Percentiles rank a stretch among this genome's conserved stretches.
Evolutionary conservation across 129 eudicot genomes (phyloP).

Genomic region (Chrysanthemum makinoi): DNA sequence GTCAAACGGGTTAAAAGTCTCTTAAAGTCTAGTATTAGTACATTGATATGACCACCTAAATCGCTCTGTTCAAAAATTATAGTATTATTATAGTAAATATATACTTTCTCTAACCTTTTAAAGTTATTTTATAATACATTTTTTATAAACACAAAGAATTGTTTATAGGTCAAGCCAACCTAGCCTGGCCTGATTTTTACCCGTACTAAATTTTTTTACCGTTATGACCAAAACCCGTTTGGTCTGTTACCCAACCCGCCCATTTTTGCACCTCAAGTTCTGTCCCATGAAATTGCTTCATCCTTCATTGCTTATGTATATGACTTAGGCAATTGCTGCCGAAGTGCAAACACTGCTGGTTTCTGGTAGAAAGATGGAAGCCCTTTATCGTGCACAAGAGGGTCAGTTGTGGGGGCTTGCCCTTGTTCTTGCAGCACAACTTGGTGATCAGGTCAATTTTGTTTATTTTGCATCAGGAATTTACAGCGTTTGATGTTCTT

Average conservation of each 20-base stretch:
- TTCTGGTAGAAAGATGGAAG: conserved; percentile 85
- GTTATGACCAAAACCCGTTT: neutral
- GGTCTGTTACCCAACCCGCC: neutral
- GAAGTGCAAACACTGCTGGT: conserved; percentile 90
- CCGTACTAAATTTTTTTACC: neutral
- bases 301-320: neutral
- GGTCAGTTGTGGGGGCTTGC: conserved; percentile 95
- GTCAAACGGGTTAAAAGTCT: neutral
- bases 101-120: too few relatives aligned
- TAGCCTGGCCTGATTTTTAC: neutral
- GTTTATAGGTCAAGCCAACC: conserved; percentile 12
- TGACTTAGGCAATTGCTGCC: conserved; percentile 70
- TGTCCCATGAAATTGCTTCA: conserved; percentile 10
- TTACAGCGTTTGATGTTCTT: neutral
- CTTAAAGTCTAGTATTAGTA: neutral
- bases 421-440: conserved; percentile 90
- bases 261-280: neutral
- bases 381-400: conserved; percentile 77
- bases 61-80: neutral
- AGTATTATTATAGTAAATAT: too few relatives aligned
- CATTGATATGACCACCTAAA: neutral
- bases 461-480: neutral
- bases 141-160: neutral
- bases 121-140: too few relatives aligned
- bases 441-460: conserved; percentile 81